These are phyloP conservation scores for Monosporascus sp. DNA, from an alignment of 2,329 filamentous ascomycete genomes.

Conservation along the genomic window DNA sequence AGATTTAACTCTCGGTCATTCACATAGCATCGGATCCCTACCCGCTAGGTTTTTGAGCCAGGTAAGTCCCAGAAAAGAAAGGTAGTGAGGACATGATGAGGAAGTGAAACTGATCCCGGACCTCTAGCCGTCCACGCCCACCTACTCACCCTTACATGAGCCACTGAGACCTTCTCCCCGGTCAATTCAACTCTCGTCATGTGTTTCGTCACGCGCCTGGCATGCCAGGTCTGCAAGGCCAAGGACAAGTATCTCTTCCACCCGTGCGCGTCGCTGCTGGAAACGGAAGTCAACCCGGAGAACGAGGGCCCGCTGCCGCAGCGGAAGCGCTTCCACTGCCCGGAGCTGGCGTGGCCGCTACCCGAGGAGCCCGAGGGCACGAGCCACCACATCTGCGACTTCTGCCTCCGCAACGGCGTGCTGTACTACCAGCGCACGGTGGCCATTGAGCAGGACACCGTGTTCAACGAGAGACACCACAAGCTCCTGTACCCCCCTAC, in stretches of 20 bases:
- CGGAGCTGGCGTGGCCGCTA: conserved; percentile 11
- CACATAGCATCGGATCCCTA: too few relatives aligned
- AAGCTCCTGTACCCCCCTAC: not conserved
- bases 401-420: conserved; percentile 4
- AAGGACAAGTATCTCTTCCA: conserved; percentile 1
- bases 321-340: conserved; percentile 7
- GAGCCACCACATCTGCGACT: conserved; percentile 9
- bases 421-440: conserved; percentile 1
- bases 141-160: too few relatives aligned
- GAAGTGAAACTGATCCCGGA: too few relatives aligned
- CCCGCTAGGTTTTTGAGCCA: too few relatives aligned
- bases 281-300: not conserved
- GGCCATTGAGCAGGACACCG: not conserved
- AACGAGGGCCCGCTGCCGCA: not conserved
- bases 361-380: not conserved
- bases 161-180: too few relatives aligned
- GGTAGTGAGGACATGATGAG: too few relatives aligned
- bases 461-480: not conserved
- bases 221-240: conserved; percentile 4
- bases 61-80: too few relatives aligned
- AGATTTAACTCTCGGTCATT: too few relatives aligned
- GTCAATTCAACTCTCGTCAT: not conserved
- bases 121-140: too few relatives aligned
- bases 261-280: conserved; percentile 3
- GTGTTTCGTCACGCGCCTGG: conserved; percentile 5